Base-by-base conservation (phyloP, 768 basidiomycete species). In the Sistotremastrum suecicum region DNA sequence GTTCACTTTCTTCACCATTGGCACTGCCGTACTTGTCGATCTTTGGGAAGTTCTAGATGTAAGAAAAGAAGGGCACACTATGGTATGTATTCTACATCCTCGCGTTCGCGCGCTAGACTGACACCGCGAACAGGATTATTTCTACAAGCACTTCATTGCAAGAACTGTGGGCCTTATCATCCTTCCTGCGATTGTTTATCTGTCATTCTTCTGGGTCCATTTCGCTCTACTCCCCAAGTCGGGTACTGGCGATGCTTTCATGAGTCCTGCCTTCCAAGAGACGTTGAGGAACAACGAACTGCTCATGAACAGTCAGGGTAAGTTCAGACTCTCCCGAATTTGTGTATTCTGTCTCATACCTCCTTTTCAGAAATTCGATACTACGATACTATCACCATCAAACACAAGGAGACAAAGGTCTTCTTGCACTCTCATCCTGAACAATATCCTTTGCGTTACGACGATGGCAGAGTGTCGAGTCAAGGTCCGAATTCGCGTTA, bases 191-290 rank as follows among this genome's bases (percentile, higher is more conserved):
- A 63, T 86, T 46, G 71, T 98, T 42, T 99, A 99, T 61, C 75
- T 98, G 3, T 81, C 83, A 10, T 89, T 94, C 72, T 99, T 99
- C 73, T 99, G 84, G 65, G 65, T 95, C 29, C 95, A 99, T 62
- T 94, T 99, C 57, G 69, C 81, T 30, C 71, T 98, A 51, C 78
- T 98, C 52, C 84, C 69, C 5, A 73, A 80, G 52, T 91, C 91
- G 7, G 95, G 95, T 29, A 75, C 91, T 33, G 95, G 95, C 4
- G 95, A 98, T 57, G 70, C 72, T 36, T 99, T 98, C 68, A 98
- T 98, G 95, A 90, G 85, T 59, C 92, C 95, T 5, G 81, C 80
- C 4, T 99, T 99, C 77, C 95, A 99, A 64, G 91, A 98, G 65
- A 95, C 91, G 11, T 69, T 99, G 43, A 63, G 70, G 20, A 91